Evolutionary conservation across 768 basidiomycete species (phyloP).

Genomic region (Mycena indigotica): DNA sequence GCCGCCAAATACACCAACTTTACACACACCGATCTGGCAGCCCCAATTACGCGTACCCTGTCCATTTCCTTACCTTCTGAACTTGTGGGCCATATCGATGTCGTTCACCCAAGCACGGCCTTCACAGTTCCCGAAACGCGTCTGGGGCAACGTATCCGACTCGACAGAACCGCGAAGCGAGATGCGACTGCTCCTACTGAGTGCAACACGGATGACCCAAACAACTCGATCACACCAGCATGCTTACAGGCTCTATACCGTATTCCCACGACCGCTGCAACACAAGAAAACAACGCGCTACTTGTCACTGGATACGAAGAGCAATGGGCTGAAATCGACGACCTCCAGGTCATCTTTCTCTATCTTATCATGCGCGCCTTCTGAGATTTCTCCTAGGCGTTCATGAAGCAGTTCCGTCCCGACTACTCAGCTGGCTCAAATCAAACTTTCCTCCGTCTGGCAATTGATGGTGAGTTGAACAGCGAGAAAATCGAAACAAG

Average conservation of each 20-base stretch:
- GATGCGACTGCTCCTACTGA: constrained; percentile 18
- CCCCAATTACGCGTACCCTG: constrained; percentile 23
- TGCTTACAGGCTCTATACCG: constrained; percentile 29
- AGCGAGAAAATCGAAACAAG: too few species aligned
- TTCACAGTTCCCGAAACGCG: constrained; percentile 2
- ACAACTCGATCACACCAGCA: constrained; percentile 24
- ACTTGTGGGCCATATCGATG: constrained; percentile 19
- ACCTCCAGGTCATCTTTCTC: too few species aligned
- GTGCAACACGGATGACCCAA: constrained; percentile 11
- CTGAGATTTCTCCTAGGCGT: constrained; percentile 3
- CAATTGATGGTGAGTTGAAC: constrained; percentile 21
- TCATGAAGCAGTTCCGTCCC: constrained; percentile 18
- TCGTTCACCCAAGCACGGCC: constrained; percentile 25
- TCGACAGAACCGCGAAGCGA: not conserved
- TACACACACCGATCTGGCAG: constrained; percentile 14
- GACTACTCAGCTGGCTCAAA: constrained; percentile 10
- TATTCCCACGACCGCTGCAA: constrained; percentile 25
- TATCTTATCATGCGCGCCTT: not conserved
- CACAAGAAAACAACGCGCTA: constrained; percentile 21
- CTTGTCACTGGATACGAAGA: constrained; percentile 24
- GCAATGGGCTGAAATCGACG: constrained; percentile 24
- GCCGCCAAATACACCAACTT: constrained; percentile 20
- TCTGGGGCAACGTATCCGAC: not conserved
- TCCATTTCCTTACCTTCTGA: constrained; percentile 23
- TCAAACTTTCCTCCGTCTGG: constrained; percentile 17